Percentiles rank a stretch among this genome's conserved stretches.
Conservation (phyloP, 2,329 filamentous ascomycete species). For the Verticillium albo-atrum region DNA sequence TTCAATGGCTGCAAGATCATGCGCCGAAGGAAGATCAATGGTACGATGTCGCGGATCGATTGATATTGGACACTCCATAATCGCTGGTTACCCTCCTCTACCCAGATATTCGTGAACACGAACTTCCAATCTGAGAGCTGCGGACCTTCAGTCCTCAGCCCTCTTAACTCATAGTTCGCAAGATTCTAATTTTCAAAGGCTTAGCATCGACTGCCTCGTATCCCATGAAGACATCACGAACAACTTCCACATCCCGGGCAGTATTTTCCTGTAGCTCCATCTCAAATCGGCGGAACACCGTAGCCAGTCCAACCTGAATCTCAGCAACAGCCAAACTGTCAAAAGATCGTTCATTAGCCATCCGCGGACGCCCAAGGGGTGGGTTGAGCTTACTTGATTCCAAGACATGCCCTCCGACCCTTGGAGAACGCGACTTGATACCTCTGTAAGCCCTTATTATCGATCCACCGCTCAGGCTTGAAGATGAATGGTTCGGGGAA, state of each 20-base stretch:
- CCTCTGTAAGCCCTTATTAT: neutral
- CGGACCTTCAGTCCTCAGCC: too few relatives aligned
- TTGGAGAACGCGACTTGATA: neutral
- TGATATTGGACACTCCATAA: too few relatives aligned
- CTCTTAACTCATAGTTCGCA: neutral
- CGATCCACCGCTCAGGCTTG: slow-evolving; percentile 20
- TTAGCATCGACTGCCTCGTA: neutral
- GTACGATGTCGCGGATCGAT: too few relatives aligned
- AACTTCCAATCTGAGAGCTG: too few relatives aligned
- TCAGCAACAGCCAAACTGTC: slow-evolving; percentile 1
- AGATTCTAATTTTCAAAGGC: neutral
- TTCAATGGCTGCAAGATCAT: too few relatives aligned
- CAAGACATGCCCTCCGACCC: neutral
- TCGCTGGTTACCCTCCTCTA: too few relatives aligned
- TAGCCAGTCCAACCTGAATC: slow-evolving; percentile 1
- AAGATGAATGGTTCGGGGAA: slow-evolving; percentile 18
- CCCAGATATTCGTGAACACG: too few relatives aligned
- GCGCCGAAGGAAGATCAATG: too few relatives aligned
- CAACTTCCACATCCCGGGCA: neutral
- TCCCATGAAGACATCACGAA: neutral
- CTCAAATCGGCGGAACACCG: neutral
- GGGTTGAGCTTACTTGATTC: neutral
- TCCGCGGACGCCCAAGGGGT: neutral
- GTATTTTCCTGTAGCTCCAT: neutral
- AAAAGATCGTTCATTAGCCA: neutral